These are phyloP conservation scores for Aureobasidium vineae DNA, from an alignment of 2,329 filamentous ascomycete genomes.

Conservation along the genomic window DNA sequence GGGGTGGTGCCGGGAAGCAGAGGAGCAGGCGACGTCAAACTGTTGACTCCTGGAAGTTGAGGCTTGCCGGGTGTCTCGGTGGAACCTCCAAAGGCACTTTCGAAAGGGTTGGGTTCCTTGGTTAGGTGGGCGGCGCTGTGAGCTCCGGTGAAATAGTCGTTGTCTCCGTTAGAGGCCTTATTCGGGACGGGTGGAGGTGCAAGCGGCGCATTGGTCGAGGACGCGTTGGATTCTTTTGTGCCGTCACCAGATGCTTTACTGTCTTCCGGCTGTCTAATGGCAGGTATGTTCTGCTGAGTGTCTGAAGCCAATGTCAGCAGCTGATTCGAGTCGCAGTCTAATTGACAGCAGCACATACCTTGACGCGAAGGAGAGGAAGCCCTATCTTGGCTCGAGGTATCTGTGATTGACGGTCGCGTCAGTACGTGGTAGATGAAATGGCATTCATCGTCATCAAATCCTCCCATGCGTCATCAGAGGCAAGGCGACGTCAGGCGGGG, in stretches of 20 bases:
- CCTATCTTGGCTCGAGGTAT: slow-evolving; percentile 18
- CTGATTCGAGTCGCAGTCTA: neutral
- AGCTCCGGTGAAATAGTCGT: slow-evolving; percentile 53
- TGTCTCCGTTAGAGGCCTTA: slow-evolving; percentile 43
- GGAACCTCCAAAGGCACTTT: slow-evolving; percentile 79
- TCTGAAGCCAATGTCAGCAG: slow-evolving; percentile 6
- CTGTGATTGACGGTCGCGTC: slow-evolving; percentile 8
- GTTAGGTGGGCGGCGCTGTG: slow-evolving; percentile 55
- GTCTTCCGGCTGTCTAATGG: slow-evolving; percentile 40
- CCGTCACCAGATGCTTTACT: slow-evolving; percentile 33
- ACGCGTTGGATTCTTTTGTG: slow-evolving; percentile 33
- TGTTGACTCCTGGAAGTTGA: slow-evolving; percentile 83
- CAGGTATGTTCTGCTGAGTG: slow-evolving; percentile 28
- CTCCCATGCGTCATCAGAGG: slow-evolving; percentile 5
- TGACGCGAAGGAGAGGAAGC: slow-evolving; percentile 21
- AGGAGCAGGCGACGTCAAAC: slow-evolving; percentile 85
- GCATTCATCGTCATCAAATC: neutral
- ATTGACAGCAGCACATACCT: neutral
- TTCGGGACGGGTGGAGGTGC: slow-evolving; percentile 52
- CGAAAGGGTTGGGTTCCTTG: slow-evolving; percentile 93
- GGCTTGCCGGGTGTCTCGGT: slow-evolving; percentile 76
- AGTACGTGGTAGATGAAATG: slow-evolving; percentile 7
- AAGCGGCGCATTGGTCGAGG: slow-evolving; percentile 49
- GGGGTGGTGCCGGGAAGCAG: slow-evolving; percentile 71
- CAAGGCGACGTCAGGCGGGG: slow-evolving; percentile 1